Evolutionary conservation across 2,329 filamentous ascomycete species (phyloP), one percentile per base, ranked within the genome.

Genomic region (Fusarium musae): DNA sequence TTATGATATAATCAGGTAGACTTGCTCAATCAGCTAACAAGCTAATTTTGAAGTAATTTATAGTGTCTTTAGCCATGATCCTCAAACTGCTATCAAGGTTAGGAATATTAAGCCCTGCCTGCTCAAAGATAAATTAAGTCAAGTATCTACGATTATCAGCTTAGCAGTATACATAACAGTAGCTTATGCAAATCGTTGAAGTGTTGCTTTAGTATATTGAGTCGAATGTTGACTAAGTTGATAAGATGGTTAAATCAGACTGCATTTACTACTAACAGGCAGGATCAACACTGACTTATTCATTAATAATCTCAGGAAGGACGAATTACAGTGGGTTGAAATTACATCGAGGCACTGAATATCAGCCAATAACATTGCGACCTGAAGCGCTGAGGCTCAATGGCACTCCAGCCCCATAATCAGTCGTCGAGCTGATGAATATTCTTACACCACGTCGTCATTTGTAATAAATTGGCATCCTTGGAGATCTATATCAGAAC

Each of bases 341-440:
- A n/a, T 16, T 16, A 5, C 44, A 30, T 5, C 3, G 1, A 4
- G 7, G 28, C n/a, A 23, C n/a, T 23, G n/a, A 34, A 5, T 10
- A 8, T 19, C 16, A 9, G 47, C 30, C 47, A 34, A 34, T 50
- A 10, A 23, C 3, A 17, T 19, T 6, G 3, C 30, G 8, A 23
- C 3, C 17, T 50, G 16, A 23, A 34, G 30, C 47, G 47, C 47
- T 9, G 15, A 23, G 30, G 8, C 5, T 5, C 21, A 34, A 21
- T 21, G 4, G 2, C 26, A 11, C 13, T 6, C 7, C 7, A 13
- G 19, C 19, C 7, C 19, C 1, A 13, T 23, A 9, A 19, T 12
- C 15, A 12, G 15, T 32, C 4, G 4, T 12, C 46, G 21, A 23
- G 21, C 19, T 23, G 10, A 12, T 19, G 7, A 6, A 23, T 23